phyloP scores from a whole-genome alignment of 1,139 yeast species.

The Geotrichum bryndzae region DNA sequence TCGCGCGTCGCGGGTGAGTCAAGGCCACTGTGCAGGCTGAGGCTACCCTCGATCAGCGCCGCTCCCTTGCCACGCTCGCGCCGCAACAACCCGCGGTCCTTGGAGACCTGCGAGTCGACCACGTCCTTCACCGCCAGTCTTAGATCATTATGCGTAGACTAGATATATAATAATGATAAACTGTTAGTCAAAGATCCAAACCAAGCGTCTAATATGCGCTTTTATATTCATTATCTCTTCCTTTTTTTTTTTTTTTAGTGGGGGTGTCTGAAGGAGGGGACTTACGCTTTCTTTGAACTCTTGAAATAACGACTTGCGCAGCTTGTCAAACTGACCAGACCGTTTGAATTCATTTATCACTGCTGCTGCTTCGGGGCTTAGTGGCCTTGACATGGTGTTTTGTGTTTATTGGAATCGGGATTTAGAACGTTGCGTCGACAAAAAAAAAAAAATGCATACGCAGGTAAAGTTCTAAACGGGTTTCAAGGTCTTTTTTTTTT shows the following conservation, averaged over 20 bases:
- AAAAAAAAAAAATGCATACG: background rate
- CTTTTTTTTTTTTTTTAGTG: too few species aligned
- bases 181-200: background rate
- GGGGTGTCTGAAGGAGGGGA: background rate
- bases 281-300: constrained; percentile 31
- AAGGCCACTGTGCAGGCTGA: constrained; percentile 22
- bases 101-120: constrained; percentile 29
- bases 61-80: constrained; percentile 31
- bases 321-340: constrained; percentile 31
- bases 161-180: background rate
- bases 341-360: constrained; percentile 30
- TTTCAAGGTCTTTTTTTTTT: background rate
- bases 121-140: constrained; percentile 24
- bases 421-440: background rate
- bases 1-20: constrained; percentile 9
- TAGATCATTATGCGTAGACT: constrained; percentile 25
- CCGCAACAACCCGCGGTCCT: constrained; percentile 25
- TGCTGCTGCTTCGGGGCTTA: constrained; percentile 14
- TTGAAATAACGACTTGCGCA: constrained; percentile 26
- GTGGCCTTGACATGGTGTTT: background rate
- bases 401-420: background rate
- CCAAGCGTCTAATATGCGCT: background rate
- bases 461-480: background rate
- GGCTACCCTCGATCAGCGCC: constrained; percentile 30
- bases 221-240: background rate